phyloP scores from a whole-genome alignment of 1,139 yeast species.

The Debaryomyces sp. region DNA sequence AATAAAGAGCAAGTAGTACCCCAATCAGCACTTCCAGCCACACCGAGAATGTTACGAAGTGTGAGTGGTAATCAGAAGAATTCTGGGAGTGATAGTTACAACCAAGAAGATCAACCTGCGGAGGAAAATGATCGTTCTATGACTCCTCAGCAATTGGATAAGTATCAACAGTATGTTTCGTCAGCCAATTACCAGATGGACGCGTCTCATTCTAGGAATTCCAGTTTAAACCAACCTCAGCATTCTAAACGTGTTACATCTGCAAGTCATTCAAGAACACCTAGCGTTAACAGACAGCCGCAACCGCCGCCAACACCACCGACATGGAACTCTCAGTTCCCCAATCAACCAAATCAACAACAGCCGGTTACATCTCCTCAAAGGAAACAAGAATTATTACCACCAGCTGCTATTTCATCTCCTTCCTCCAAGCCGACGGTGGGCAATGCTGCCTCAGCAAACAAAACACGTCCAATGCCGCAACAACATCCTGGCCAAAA shows the following conservation, averaged over 20 bases:
- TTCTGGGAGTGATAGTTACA: slow-evolving; percentile 11
- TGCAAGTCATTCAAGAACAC: slow-evolving; percentile 10
- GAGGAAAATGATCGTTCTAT: neutral
- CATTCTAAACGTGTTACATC: slow-evolving; percentile 2
- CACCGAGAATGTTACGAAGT: slow-evolving; percentile 77
- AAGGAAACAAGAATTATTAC: slow-evolving; percentile 23
- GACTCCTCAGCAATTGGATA: slow-evolving; percentile 7
- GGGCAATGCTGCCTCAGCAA: neutral
- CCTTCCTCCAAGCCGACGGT: slow-evolving; percentile 11
- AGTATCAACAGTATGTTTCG: neutral
- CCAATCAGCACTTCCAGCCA: slow-evolving; percentile 57
- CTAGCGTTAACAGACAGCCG: slow-evolving; percentile 12
- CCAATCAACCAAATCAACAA: slow-evolving; percentile 11
- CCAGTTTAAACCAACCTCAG: slow-evolving; percentile 6
- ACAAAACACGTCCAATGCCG: slow-evolving; percentile 1
- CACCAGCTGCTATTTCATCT: slow-evolving; percentile 27
- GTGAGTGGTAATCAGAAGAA: slow-evolving; percentile 41
- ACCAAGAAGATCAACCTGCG: neutral
- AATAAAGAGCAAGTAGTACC: slow-evolving; percentile 2
- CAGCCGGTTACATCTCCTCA: slow-evolving; percentile 8
- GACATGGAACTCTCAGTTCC: slow-evolving; percentile 3
- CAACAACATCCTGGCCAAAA: slow-evolving; percentile 13
- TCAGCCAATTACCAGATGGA: neutral
- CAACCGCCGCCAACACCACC: slow-evolving; percentile 8
- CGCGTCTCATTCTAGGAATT: slow-evolving; percentile 7